Conservation (phyloP, 257 asterid species). For the Salvia splendens region DNA sequence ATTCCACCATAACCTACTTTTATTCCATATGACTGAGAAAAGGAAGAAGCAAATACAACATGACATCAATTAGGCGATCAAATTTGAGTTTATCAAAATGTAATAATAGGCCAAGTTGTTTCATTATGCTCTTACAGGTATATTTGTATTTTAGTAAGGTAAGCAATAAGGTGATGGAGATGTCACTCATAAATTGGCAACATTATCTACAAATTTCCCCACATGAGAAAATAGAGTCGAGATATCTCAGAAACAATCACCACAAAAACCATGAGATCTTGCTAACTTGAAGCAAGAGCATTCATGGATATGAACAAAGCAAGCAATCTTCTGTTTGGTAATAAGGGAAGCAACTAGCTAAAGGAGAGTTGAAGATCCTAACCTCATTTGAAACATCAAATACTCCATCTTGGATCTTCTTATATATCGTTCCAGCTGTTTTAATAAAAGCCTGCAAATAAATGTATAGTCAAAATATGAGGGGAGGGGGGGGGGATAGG, state of each 20-base stretch:
- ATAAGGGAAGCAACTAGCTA: constrained; percentile 12
- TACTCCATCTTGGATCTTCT: constrained; percentile 94
- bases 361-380: constrained; percentile 21
- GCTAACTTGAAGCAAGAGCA: constrained; percentile 13
- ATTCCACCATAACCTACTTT: constrained; percentile 87
- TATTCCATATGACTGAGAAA: constrained; percentile 80
- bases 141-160: not conserved
- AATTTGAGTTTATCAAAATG: not conserved
- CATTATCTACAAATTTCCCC: not conserved
- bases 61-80: constrained; percentile 3
- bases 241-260: not conserved
- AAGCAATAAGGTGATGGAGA: not conserved
- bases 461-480: constrained; percentile 21
- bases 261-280: not conserved
- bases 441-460: constrained; percentile 76
- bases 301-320: not conserved
- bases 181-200: not conserved
- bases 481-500: not conserved
- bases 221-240: constrained; percentile 12
- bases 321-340: constrained; percentile 3
- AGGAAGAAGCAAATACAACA: not conserved
- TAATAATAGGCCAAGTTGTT: constrained; percentile 2
- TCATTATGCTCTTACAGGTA: not conserved
- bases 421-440: constrained; percentile 84
- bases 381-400: constrained; percentile 97